These are phyloP conservation scores for Tulasnella sp. DNA, from an alignment of 768 basidiomycete species.

Conservation along the genomic window DNA sequence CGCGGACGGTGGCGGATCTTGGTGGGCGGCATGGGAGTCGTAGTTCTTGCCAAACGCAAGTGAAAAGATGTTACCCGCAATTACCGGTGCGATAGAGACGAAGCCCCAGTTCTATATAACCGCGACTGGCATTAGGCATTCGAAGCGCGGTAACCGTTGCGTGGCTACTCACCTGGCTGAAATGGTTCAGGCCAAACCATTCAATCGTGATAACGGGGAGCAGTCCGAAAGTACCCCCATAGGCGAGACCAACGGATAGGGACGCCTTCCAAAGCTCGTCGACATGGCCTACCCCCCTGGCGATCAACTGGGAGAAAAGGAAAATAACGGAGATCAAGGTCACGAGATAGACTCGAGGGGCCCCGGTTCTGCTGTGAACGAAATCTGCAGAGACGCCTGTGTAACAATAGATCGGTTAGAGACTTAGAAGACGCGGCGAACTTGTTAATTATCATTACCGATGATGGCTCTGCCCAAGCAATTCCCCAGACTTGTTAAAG, in stretches of 20 bases:
- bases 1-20: not conserved
- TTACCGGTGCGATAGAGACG: constrained; percentile 60
- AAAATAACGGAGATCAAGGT: constrained; percentile 63
- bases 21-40: constrained; percentile 57
- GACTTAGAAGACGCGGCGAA: too few species aligned
- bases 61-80: constrained; percentile 83
- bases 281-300: constrained; percentile 55
- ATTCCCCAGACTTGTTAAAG: constrained; percentile 75
- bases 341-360: constrained; percentile 69
- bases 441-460: constrained; percentile 47
- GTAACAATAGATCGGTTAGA: not conserved
- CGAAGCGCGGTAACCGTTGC: not conserved
- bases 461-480: constrained; percentile 73
- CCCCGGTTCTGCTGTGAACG: constrained; percentile 50
- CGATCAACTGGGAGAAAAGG: constrained; percentile 66
- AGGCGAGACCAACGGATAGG: constrained; percentile 38
- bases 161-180: not conserved
- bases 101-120: constrained; percentile 78
- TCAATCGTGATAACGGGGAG: constrained; percentile 59
- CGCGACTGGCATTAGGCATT: not conserved
- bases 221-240: constrained; percentile 41
- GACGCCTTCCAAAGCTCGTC: constrained; percentile 62
- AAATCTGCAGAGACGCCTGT: constrained; percentile 69
- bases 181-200: constrained; percentile 84
- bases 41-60: constrained; percentile 75